Base-by-base conservation (phyloP, 805 yeast species). In the Blastobotrys chiropterorum region DNA sequence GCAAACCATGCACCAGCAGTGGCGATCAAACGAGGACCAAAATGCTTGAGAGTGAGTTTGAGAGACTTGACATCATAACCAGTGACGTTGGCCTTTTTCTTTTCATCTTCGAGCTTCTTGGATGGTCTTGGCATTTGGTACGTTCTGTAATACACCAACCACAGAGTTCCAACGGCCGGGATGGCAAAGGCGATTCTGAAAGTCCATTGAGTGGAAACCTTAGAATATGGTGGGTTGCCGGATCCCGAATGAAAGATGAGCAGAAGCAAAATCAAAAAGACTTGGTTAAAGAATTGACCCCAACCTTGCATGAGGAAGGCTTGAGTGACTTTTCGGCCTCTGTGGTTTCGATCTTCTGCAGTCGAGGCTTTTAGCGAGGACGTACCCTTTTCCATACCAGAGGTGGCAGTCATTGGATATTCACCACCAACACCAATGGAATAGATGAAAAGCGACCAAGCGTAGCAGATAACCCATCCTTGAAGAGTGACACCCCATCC, bases 271-370 rank as follows among this genome's bases (percentile, higher is more conserved):
- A 60, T 97, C 96, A 61, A 89, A 85, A 74, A 87, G 82, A 67
- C 97, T 96, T 58, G 90, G 78, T 64, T 97, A 96, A 67, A 89
- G 72, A 54, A 89, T 75, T 90, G 97, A 70, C 97, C 97, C 83
- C 94, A 81, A 72, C 97, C 97, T 75, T 90, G 97, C 76, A 90
- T 90, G 53, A 97, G 92, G 71, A 90, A 90, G 8, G 72, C 72
- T 50, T 56, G 54, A 43, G 59, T 56, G 48, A 68, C 72, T 56
- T 65, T 67, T 51, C 72, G 66, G 31, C 72, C 72, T 56, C 72
- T 67, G 61, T 68, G 72, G 38, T 67, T 60, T 52, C 72, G 68
- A 48, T 68, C 72, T 31, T 64, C 67, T 44, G 63, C 57, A 19
- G 61, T 46, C 45, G 68, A 64, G 16, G 54, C 40, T 6, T 48